Evolutionary conservation across 2,329 filamentous ascomycete genomes (phyloP), one percentile per base, ranked within the genome.

Genomic region (Fusarium sp.): DNA sequence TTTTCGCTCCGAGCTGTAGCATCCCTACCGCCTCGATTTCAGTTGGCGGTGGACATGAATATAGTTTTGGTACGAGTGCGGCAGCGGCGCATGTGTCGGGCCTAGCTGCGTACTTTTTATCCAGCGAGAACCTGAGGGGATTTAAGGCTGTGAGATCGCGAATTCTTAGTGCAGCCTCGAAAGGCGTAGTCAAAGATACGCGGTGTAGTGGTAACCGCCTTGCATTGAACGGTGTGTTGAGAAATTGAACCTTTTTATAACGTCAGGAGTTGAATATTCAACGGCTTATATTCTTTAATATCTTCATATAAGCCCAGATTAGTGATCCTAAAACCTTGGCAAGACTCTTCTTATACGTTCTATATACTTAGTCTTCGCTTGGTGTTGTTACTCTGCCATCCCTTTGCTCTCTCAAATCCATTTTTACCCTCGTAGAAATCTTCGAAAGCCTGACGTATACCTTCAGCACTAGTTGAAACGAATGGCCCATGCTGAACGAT

Each of bases 251-350:
- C 5, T 18, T 47, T 28, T 28, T 20, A 45, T 14, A 45, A 10
- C 11, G 0, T 45, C 4, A 6, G 7, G 12, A 14, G 17, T 26
- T n/a, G 3, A 1, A 20, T 26, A 14, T 8, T 10, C 2, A 26
- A 6, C 44, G 8, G 8, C 11, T 45, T 5, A 26, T 45, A 12
- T 20, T 20, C 8, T 0, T 10, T 45, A 8, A 26, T 45, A 13
- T 26, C 5, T 17, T 12, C 0, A 14, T 26, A 20, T 14, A 45
- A 20, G 0, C 4, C 12, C 1, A 45, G 1, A 42, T 11, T 1
- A 42, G 14, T n/a, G 6, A n/a, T 11, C 22, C 39, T 41, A 6
- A 24, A 10, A 24, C 1, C 6, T 24, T 8, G 6, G 17, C 5
- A 26, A 41, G 8, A 14, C 39, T 9, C 6, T 22, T 22, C 39